Percentiles rank a stretch among this genome's conserved stretches.
These are phyloP conservation scores for Cudoniella acicularis DNA, from an alignment of 495 filamentous ascomycete species.

Conservation along the genomic window DNA sequence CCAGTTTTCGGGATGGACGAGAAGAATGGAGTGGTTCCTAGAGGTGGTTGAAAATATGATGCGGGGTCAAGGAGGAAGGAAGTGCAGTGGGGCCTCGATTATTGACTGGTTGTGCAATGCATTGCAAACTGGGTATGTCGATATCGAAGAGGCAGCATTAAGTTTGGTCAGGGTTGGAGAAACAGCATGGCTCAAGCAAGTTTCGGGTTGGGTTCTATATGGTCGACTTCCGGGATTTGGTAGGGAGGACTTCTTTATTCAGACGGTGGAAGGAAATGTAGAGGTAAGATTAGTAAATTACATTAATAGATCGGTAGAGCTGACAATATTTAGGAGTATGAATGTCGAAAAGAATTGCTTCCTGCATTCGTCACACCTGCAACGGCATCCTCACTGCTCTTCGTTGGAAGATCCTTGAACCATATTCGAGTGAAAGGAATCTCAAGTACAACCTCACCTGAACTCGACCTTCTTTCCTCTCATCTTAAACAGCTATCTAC, in stretches of 20 bases:
- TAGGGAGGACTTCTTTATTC: slow-evolving; percentile 66
- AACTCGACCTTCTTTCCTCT: slow-evolving; percentile 61
- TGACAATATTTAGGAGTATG: slow-evolving; percentile 43
- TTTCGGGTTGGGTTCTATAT: slow-evolving; percentile 86
- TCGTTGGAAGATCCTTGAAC: slow-evolving; percentile 85
- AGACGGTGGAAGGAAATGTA: slow-evolving; percentile 33
- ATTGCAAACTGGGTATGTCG: slow-evolving; percentile 81
- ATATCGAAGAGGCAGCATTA: slow-evolving; percentile 71
- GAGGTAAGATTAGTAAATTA: slow-evolving; percentile 5
- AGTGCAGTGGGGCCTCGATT: slow-evolving; percentile 60
- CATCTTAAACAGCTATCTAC: slow-evolving; percentile 72
- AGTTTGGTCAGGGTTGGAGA: slow-evolving; percentile 75
- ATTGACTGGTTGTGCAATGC: slow-evolving; percentile 72
- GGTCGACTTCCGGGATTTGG: slow-evolving; percentile 73
- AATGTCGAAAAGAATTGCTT: slow-evolving; percentile 50
- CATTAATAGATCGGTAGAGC: not conserved
- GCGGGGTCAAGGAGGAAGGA: slow-evolving; percentile 27
- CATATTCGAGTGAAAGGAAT: slow-evolving; percentile 57
- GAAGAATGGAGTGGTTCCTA: slow-evolving; percentile 84
- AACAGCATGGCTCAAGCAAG: slow-evolving; percentile 84
- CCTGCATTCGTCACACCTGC: slow-evolving; percentile 73
- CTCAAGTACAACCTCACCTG: slow-evolving; percentile 42
- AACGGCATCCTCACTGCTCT: slow-evolving; percentile 79
- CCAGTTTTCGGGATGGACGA: slow-evolving; percentile 80
- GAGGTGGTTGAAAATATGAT: slow-evolving; percentile 63